Percentiles rank a stretch among this genome's conserved stretches.
phyloP scores from a whole-genome alignment of 768 basidiomycete genomes.

The Suillus brevipes region DNA sequence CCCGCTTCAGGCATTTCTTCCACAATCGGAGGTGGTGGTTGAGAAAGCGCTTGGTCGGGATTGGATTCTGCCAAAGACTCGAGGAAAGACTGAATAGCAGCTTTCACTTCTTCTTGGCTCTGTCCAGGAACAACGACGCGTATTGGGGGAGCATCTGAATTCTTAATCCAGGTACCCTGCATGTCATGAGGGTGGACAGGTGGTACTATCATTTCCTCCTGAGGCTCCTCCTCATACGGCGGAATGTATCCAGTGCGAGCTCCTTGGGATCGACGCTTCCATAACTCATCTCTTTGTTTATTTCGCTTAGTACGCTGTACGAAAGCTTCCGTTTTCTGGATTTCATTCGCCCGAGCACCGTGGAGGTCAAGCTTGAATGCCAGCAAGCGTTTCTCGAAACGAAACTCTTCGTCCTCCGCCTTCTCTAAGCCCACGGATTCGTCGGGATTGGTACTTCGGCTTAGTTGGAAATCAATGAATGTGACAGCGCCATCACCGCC shows the following conservation, averaged over 20 bases:
- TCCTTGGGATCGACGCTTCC: constrained; percentile 29
- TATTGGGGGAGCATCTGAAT: constrained; percentile 33
- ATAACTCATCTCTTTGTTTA: constrained; percentile 23
- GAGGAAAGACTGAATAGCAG: constrained; percentile 23
- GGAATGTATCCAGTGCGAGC: constrained; percentile 32
- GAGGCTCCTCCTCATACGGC: constrained; percentile 30
- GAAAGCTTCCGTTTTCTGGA: constrained; percentile 32
- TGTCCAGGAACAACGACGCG: constrained; percentile 41
- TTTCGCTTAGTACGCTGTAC: constrained; percentile 32
- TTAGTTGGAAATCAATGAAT: constrained; percentile 55
- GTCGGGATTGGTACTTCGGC: constrained; percentile 32
- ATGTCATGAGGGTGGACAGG: constrained; percentile 36
- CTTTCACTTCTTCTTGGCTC: constrained; percentile 23
- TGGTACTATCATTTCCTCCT: constrained; percentile 33
- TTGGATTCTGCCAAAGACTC: constrained; percentile 16
- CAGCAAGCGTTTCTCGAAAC: constrained; percentile 55
- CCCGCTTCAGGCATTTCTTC: neutral
- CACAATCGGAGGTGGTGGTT: neutral
- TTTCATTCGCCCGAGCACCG: constrained; percentile 37
- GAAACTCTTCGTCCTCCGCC: constrained; percentile 43
- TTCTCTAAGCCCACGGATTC: constrained; percentile 34
- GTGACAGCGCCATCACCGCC: constrained; percentile 53
- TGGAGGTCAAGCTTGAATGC: constrained; percentile 52
- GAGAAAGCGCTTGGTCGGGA: neutral
- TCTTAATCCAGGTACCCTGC: constrained; percentile 36